These are phyloP conservation scores for Trypethelium eluteriae DNA, from an alignment of 495 filamentous ascomycete genomes.

Conservation along the genomic window DNA sequence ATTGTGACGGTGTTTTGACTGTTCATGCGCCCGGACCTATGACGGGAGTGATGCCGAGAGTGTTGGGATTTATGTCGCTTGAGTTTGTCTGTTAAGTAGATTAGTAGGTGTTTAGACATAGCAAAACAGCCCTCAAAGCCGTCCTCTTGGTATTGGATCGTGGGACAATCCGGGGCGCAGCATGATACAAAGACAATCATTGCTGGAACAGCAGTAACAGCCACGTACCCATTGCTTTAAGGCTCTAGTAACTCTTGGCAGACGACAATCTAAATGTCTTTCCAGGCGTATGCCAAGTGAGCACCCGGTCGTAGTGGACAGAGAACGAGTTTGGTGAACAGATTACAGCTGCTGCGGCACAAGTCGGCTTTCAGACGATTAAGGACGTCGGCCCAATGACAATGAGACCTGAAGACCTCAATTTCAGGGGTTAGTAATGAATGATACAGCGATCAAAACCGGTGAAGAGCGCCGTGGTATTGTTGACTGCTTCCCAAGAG, in stretches of 20 bases:
- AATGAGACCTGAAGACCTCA: not conserved
- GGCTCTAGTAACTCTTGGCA: not conserved
- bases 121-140: not conserved
- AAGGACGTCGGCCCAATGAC: not conserved
- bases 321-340: not conserved
- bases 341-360: not conserved
- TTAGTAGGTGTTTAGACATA: not conserved
- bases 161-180: not conserved
- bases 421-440: too few species aligned
- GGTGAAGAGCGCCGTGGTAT: too few species aligned
- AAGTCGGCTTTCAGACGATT: not conserved
- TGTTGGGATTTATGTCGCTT: not conserved
- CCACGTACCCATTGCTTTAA: conserved; percentile 1
- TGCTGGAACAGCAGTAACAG: not conserved
- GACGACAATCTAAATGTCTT: not conserved
- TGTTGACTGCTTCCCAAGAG: not conserved
- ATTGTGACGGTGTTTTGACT: not conserved
- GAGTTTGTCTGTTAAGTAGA: not conserved
- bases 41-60: not conserved
- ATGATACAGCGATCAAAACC: too few species aligned
- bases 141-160: not conserved
- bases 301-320: not conserved
- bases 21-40: not conserved
- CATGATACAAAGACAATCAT: not conserved
- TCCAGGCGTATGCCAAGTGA: not conserved